Percentiles rank a stretch among this genome's conserved stretches.
Evolutionary conservation across 805 yeast species (phyloP).

Genomic region (Blastobotrys parvus): DNA sequence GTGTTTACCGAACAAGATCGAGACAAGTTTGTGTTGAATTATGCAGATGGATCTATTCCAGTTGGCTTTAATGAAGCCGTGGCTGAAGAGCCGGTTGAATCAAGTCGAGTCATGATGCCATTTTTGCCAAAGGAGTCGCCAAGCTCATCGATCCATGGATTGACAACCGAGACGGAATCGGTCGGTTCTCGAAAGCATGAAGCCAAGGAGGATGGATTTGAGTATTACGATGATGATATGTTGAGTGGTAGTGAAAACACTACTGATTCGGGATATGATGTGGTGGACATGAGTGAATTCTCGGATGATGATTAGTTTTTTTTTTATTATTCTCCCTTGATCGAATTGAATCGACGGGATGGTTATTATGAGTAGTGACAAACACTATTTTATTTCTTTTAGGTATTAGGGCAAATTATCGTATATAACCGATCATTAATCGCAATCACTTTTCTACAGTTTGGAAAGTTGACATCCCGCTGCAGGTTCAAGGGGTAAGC

Average conservation of each 20-base stretch:
- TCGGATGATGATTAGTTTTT: constrained; percentile 4
- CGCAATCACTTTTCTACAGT: too few relatives aligned
- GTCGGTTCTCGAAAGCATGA: background rate
- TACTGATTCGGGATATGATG: constrained; percentile 6
- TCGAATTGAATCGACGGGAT: too few relatives aligned
- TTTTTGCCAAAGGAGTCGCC: constrained; percentile 8
- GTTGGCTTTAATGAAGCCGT: background rate
- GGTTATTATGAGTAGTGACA: too few relatives aligned
- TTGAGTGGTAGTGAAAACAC: constrained; percentile 1
- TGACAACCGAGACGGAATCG: background rate
- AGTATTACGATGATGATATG: background rate
- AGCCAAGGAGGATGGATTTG: constrained; percentile 1
- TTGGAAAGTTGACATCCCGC: too few relatives aligned
- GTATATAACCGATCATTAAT: too few relatives aligned
- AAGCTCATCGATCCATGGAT: background rate
- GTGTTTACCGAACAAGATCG: background rate
- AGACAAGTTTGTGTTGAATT: background rate
- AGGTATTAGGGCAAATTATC: too few relatives aligned
- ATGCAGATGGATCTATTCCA: background rate
- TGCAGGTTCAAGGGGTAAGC: too few relatives aligned
- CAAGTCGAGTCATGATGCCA: constrained; percentile 5
- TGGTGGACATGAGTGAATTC: constrained; percentile 9
- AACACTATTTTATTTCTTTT: too few relatives aligned
- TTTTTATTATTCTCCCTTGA: too few relatives aligned
- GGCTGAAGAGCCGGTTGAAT: background rate